Evolutionary conservation across 2,329 filamentous ascomycete species (phyloP).

Genomic region (Clarireedia monteithiana): DNA sequence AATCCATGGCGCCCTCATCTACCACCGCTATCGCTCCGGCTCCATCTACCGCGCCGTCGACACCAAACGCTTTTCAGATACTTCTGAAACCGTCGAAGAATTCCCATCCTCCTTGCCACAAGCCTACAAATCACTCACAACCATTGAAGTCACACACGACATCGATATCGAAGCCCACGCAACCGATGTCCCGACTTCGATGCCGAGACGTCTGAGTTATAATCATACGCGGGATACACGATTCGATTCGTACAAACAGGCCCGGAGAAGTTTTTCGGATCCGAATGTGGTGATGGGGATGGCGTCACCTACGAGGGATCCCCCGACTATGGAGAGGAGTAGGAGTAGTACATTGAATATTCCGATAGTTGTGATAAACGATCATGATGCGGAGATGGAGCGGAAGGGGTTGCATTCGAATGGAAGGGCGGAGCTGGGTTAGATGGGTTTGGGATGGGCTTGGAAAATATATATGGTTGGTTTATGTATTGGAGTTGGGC

Average conservation of each 20-base stretch:
- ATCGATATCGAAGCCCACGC: neutral
- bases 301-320: neutral
- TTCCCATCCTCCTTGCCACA: neutral
- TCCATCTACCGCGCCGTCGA: neutral
- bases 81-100: neutral
- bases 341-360: conserved; percentile 7
- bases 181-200: neutral
- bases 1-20: conserved; percentile 22
- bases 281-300: neutral
- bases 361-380: conserved; percentile 16
- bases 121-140: conserved; percentile 6
- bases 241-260: conserved; percentile 16
- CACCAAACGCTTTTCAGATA: neutral
- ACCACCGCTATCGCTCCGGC: conserved; percentile 11
- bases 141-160: conserved; percentile 3
- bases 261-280: conserved; percentile 2
- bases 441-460: neutral
- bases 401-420: too few relatives aligned
- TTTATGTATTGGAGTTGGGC: too few relatives aligned
- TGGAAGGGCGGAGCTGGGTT: neutral
- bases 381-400: conserved; percentile 15
- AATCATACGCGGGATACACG: conserved; percentile 17
- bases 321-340: neutral
- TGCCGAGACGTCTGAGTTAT: conserved; percentile 10
- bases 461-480: too few relatives aligned